These are phyloP conservation scores for Wickerhamiella vanderwaltii DNA, from an alignment of 805 yeast species.

Conservation along the genomic window DNA sequence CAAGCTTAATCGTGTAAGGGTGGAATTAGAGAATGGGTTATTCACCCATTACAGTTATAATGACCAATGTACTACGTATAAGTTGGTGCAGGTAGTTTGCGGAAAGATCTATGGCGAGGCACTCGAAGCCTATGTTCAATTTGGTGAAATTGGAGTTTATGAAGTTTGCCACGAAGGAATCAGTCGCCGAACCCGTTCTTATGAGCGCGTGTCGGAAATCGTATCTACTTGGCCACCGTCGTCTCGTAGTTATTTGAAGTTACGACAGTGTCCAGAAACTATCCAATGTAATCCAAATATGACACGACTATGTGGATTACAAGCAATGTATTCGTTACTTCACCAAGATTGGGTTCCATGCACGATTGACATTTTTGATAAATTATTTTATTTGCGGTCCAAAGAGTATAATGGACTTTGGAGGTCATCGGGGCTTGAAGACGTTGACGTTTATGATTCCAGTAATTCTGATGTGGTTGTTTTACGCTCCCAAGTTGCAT, in stretches of 20 bases:
- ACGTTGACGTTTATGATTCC: constrained; percentile 3
- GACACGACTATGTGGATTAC: constrained; percentile 1
- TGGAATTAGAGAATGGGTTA: not conserved
- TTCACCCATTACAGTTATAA: not conserved
- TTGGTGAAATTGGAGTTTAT: not conserved
- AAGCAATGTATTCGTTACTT: not conserved
- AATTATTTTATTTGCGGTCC: not conserved
- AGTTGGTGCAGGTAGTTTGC: not conserved
- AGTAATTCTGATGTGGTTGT: constrained; percentile 1
- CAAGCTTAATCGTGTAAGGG: not conserved
- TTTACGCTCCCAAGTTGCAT: constrained; percentile 1
- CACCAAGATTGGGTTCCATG: constrained; percentile 5
- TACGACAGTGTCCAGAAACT: not conserved
- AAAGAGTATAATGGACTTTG: constrained; percentile 3
- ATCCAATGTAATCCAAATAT: not conserved
- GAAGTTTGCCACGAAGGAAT: constrained; percentile 7
- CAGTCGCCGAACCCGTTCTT: not conserved
- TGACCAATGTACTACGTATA: not conserved
- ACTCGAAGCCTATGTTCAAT: constrained; percentile 5
- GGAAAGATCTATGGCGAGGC: constrained; percentile 5
- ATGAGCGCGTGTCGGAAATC: not conserved
- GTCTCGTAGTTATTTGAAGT: not conserved
- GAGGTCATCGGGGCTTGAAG: not conserved
- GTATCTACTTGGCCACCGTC: constrained; percentile 5
- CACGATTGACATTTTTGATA: constrained; percentile 4